Percentiles rank a stretch among this genome's conserved stretches.
phyloP scores from a whole-genome alignment of 768 basidiomycete genomes.

The Phanerochaete carnosa region DNA sequence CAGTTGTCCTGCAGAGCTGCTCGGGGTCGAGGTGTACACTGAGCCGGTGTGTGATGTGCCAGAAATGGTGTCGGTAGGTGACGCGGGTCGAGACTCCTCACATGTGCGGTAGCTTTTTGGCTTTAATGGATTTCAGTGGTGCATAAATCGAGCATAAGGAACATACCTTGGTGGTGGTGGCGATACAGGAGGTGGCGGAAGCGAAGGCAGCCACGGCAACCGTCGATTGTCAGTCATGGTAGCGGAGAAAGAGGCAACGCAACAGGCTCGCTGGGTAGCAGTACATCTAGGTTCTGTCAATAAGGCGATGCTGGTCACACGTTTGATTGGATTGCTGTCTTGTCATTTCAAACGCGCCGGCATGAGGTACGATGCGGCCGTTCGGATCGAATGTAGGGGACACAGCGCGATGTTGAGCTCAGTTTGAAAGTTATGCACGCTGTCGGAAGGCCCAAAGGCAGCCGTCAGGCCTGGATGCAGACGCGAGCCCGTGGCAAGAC shows the following conservation, averaged over 20 bases:
- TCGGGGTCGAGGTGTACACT: neutral
- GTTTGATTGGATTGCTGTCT: neutral
- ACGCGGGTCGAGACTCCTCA: neutral
- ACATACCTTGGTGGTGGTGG: neutral
- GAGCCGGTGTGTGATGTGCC: neutral
- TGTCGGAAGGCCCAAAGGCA: too few species aligned
- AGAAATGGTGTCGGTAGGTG: neutral
- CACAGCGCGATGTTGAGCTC: neutral
- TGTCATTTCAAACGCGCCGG: too few species aligned
- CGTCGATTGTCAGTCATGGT: neutral
- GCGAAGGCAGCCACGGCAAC: neutral
- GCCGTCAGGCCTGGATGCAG: too few species aligned
- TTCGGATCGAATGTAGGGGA: neutral
- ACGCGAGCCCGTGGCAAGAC: too few species aligned
- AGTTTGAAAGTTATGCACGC: too few species aligned
- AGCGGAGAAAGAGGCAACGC: neutral
- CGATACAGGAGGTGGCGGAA: neutral
- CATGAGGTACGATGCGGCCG: neutral
- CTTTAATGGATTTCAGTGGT: neutral
- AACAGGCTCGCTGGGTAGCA: too few species aligned
- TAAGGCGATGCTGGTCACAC: neutral
- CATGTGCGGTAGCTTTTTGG: neutral
- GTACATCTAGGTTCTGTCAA: neutral
- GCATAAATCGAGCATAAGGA: neutral
- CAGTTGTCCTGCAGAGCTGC: neutral